Evolutionary conservation across 2,329 filamentous ascomycete species (phyloP).

Genomic region (Colletotrichum spaethianum): DNA sequence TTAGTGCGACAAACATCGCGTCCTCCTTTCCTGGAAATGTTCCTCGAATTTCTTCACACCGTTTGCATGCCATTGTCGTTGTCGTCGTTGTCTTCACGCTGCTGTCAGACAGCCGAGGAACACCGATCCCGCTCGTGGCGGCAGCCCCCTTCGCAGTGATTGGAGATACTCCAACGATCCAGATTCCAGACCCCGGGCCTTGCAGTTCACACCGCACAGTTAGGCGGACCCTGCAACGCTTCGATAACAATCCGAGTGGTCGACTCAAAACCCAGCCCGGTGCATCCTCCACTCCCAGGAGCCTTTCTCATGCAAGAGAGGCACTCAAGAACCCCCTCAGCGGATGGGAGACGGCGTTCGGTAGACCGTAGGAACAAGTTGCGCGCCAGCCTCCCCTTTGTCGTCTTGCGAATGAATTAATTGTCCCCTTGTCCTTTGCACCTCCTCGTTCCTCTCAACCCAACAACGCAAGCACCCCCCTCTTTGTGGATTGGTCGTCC

Average conservation of each 20-base stretch:
- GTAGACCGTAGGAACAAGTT: background rate
- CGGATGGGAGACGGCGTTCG: conserved; percentile 4
- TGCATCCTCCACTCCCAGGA: conserved; percentile 13
- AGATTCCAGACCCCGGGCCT: conserved; percentile 9
- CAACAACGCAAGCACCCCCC: background rate
- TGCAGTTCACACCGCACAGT: conserved; percentile 36
- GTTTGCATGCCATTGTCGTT: background rate
- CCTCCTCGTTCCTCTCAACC: background rate
- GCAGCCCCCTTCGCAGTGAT: background rate
- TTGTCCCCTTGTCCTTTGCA: background rate
- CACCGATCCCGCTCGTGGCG: background rate
- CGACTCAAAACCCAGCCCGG: conserved; percentile 1
- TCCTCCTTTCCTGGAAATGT: background rate
- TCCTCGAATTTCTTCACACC: too few relatives aligned
- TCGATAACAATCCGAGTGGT: conserved; percentile 30
- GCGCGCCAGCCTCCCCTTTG: conserved; percentile 15
- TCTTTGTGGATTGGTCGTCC: background rate
- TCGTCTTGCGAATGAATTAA: background rate
- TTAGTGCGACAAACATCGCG: conserved; percentile 1
- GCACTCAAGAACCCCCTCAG: conserved; percentile 7
- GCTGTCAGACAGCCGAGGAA: background rate
- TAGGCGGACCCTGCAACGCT: conserved; percentile 31
- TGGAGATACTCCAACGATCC: conserved; percentile 1
- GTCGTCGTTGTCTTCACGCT: background rate
- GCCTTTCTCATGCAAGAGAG: conserved; percentile 11